These are phyloP conservation scores for Trypanosoma cruzi DNA, from an alignment of 208 protist genomes.

Conservation along the genomic window DNA sequence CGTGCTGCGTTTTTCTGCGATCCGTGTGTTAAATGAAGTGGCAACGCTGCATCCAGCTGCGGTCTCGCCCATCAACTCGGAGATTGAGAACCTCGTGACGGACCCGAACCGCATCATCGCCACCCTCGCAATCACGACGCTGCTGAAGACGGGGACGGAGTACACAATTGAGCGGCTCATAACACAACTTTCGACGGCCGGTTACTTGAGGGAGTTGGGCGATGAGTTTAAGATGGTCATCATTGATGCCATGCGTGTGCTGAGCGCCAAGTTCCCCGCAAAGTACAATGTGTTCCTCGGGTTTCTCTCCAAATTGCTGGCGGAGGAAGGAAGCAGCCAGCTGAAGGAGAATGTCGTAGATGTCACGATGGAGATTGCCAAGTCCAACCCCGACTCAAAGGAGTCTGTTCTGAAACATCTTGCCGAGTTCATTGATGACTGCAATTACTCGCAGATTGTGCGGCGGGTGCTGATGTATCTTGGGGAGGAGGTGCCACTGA, in stretches of 20 bases:
- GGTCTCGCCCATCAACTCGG: slow-evolving; percentile 94
- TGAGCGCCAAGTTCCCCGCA: slow-evolving; percentile 96
- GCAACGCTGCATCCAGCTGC: slow-evolving; percentile 73
- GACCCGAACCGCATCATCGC: slow-evolving; percentile 97
- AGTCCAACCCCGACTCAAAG: slow-evolving; percentile 88
- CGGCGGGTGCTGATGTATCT: slow-evolving; percentile 96
- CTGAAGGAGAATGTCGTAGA: slow-evolving; percentile 97
- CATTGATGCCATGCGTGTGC: slow-evolving; percentile 94
- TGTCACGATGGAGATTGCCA: slow-evolving; percentile 95
- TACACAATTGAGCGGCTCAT: slow-evolving; percentile 96
- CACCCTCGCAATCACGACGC: slow-evolving; percentile 97
- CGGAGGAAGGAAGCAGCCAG: slow-evolving; percentile 88
- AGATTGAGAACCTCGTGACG: slow-evolving; percentile 96
- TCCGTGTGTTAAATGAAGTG: slow-evolving; percentile 94
- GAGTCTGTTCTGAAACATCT: slow-evolving; percentile 94
- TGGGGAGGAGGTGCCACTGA: slow-evolving; percentile 94
- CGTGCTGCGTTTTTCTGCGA: slow-evolving; percentile 94
- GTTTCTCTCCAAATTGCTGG: slow-evolving; percentile 90
- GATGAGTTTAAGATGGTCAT: slow-evolving; percentile 98
- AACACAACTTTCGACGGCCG: slow-evolving; percentile 93
- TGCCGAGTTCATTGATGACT: slow-evolving; percentile 99
- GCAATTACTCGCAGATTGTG: slow-evolving; percentile 96
- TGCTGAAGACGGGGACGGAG: slow-evolving; percentile 98
- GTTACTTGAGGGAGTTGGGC: slow-evolving; percentile 94
- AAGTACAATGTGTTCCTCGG: slow-evolving; percentile 92